A percentile compares a stretch with the other conserved stretches of the same genome.
phyloP scores from a whole-genome alignment of 2,329 filamentous ascomycete genomes.

The Ophiostoma sp. region DNA sequence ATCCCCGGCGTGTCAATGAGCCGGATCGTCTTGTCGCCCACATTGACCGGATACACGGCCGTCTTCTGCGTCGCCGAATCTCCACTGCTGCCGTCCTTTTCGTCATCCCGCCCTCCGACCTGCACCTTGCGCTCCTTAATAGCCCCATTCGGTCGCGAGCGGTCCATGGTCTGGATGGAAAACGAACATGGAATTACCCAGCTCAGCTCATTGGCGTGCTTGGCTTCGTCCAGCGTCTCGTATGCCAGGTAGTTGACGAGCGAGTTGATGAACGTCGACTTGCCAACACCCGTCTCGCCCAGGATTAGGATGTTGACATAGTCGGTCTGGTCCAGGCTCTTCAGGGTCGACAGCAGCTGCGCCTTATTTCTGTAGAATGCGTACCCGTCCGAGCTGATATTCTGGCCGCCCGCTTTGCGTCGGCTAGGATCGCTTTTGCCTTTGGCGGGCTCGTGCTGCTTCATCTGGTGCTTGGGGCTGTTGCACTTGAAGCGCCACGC shows the following conservation, averaged over 20 bases:
- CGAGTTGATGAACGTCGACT: slow-evolving; percentile 35
- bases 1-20: slow-evolving; percentile 42
- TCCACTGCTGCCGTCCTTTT: slow-evolving; percentile 33
- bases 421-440: background rate
- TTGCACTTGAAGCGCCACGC: slow-evolving; percentile 35
- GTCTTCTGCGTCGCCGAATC: slow-evolving; percentile 37
- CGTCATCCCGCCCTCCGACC: slow-evolving; percentile 32
- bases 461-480: slow-evolving; percentile 27
- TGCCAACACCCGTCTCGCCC: slow-evolving; percentile 45
- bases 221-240: slow-evolving; percentile 37
- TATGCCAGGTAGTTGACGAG: slow-evolving; percentile 40
- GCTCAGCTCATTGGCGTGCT: slow-evolving; percentile 30
- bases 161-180: slow-evolving; percentile 33
- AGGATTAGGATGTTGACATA: slow-evolving; percentile 42
- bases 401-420: background rate
- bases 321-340: slow-evolving; percentile 29
- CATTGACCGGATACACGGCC: slow-evolving; percentile 32
- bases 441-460: background rate
- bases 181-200: slow-evolving; percentile 40
- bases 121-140: slow-evolving; percentile 32
- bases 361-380: background rate
- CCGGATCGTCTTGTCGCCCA: slow-evolving; percentile 32
- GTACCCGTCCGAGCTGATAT: background rate
- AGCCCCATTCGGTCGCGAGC: slow-evolving; percentile 24
- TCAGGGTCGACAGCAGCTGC: slow-evolving; percentile 12